These are phyloP conservation scores for Arabidopsis thaliana DNA, from an alignment of 345 rosid species.

Conservation along the genomic window DNA sequence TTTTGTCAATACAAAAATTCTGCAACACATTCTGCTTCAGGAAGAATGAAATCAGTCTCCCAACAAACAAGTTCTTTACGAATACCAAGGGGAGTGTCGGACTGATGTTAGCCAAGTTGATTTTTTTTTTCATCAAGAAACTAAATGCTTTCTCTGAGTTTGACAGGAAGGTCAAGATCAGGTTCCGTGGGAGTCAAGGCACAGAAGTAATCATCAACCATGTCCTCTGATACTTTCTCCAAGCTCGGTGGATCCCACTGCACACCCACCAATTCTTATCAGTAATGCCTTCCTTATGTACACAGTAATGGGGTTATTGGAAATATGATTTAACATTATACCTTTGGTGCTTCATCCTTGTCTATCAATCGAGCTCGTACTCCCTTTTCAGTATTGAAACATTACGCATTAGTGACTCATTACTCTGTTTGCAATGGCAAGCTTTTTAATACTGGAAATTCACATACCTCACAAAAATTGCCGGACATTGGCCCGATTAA, in stretches of 20 bases:
- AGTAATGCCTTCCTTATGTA: not conserved
- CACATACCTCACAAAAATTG: conserved; percentile 79
- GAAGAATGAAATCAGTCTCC: not conserved
- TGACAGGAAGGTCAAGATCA: conserved; percentile 47
- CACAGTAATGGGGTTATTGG: not conserved
- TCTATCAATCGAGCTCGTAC: conserved; percentile 86
- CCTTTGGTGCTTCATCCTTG: conserved; percentile 81
- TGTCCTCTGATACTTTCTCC: conserved; percentile 48
- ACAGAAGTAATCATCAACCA: conserved; percentile 47
- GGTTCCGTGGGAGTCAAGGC: conserved; percentile 42
- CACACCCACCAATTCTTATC: conserved; percentile 3
- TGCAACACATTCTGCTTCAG: not conserved
- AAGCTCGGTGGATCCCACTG: conserved; percentile 51
- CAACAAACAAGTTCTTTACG: not conserved
- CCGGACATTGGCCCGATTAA: conserved; percentile 54
- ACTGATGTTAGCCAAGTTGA: conserved; percentile 4
- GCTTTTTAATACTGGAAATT: not conserved
- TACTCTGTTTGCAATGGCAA: not conserved
- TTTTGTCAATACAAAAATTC: not conserved
- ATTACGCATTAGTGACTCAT: not conserved
- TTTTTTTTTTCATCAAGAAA: not conserved
- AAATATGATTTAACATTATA: conserved; percentile 26
- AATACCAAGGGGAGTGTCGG: not conserved
- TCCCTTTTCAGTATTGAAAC: conserved; percentile 57
- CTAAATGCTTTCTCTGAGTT: conserved; percentile 50